Evolutionary conservation across 108 stramenopile genomes (phyloP), one percentile per base, ranked within the genome.

Genomic region (Seminavis robusta): DNA sequence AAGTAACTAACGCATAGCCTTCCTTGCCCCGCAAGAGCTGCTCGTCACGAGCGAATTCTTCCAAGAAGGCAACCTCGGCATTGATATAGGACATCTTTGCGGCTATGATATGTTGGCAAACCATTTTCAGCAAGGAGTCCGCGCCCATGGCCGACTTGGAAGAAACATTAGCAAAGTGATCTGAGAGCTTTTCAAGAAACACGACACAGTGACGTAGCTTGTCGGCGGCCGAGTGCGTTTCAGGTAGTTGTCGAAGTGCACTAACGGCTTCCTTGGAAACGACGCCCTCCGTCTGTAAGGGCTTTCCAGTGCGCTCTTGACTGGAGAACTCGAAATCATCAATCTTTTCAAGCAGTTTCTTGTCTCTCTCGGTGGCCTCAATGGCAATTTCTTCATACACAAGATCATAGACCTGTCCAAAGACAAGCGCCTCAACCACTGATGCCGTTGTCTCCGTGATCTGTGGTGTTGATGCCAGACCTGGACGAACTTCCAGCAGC

Each of bases 31-130:
- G 76, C 7, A 88, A 56, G 19, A 94, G 59, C 37, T 88, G 86
- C 50, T 88, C 84, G 45, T 94, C 88, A 37, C 85, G 67, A 6
- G 92, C 82, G 71, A 94, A 94, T 52, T 94, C 92, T 61, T 94
- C 92, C 58, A 94, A 53, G 43, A 94, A 94, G 11, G 77, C 77
- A 17, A 89, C 63, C 56, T 94, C 86, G 10, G 88, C 84, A 65
- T 92, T 81, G 53, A 87, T 83, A 23, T 69, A 29, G 0, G 42
- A 31, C 0, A 88, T 76, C 27, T 77, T 75, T 3, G 86, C 83
- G 31, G 71, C 68, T 47, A 84, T 53, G 44, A 92, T 58, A 59
- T 92, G 91, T 44, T 84, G 82, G 52, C 91, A 92, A 0, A 87
- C 91, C 71, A 89, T 76, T 27, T 73, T 80, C 31, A 92, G 61